A percentile compares a stretch with the other conserved stretches of the same genome.
Conservation (phyloP, 192 early-diverging fungal species). For the Gryganskiella cystojenkinii region DNA sequence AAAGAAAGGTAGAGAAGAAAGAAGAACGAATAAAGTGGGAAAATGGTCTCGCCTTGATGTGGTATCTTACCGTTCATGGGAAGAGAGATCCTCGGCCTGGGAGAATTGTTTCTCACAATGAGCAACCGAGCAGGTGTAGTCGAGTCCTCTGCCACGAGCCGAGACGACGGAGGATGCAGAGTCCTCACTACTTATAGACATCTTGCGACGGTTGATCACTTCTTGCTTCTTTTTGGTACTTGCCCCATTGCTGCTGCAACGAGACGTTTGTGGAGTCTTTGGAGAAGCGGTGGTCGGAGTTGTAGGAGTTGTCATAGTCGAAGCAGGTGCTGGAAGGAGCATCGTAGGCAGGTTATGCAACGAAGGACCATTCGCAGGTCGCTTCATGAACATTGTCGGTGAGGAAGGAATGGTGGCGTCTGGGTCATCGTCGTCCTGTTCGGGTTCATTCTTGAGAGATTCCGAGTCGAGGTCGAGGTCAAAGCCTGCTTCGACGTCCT, state of each 20-base stretch:
- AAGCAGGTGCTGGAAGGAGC: constrained; percentile 30
- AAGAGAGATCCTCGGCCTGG: constrained; percentile 76
- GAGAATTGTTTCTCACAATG: constrained; percentile 74
- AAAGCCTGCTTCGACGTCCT: constrained; percentile 14
- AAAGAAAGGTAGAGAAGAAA: background rate
- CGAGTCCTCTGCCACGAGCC: constrained; percentile 8
- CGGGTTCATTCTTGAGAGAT: background rate
- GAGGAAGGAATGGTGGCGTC: constrained; percentile 51
- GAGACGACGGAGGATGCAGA: constrained; percentile 29
- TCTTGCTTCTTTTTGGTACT: background rate
- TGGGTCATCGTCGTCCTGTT: constrained; percentile 38
- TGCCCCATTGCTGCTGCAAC: background rate
- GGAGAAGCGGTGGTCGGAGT: constrained; percentile 3
- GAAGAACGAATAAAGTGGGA: background rate
- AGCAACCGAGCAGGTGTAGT: constrained; percentile 53
- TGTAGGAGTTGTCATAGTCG: background rate
- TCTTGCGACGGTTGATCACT: constrained; percentile 16
- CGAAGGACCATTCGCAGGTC: constrained; percentile 15
- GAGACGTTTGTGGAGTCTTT: constrained; percentile 1
- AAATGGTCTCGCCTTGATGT: background rate
- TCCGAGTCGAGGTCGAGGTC: background rate
- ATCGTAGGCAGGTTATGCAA: constrained; percentile 40
- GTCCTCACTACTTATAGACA: constrained; percentile 48
- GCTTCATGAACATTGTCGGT: constrained; percentile 41
- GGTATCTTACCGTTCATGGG: constrained; percentile 66